Evolutionary conservation across 257 asterid species (phyloP).

Genomic region (Solanum medicagineum): DNA sequence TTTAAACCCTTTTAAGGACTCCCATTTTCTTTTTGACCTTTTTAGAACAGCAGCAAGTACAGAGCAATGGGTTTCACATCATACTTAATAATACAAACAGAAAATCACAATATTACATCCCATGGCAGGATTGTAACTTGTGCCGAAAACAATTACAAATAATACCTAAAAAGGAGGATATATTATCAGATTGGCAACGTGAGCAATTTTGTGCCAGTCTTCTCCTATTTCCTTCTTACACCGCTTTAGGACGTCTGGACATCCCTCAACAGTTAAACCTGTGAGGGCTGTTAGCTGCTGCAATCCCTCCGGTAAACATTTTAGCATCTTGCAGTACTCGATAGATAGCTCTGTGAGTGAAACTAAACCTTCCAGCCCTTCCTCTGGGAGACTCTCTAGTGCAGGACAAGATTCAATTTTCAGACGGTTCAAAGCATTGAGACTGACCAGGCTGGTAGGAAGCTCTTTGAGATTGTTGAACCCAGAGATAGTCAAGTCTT

Average conservation of each 20-base stretch:
- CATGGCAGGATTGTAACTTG: no score
- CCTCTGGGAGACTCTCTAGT: neutral
- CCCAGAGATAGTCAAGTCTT: neutral
- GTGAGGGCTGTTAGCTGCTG: neutral
- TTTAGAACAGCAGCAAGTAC: no score
- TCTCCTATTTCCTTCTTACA: no score
- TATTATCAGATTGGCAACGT: no score
- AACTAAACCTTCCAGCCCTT: neutral
- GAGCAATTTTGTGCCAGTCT: no score
- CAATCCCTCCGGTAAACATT: neutral
- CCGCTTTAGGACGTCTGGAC: neutral
- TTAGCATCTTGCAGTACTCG: neutral
- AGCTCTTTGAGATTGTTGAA: neutral
- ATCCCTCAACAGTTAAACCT: neutral
- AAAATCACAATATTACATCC: no score
- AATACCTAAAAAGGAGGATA: no score
- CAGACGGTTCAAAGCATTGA: neutral
- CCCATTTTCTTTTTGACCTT: no score
- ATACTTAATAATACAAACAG: no score
- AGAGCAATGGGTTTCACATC: no score
- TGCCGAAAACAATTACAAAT: no score
- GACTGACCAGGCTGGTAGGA: neutral
- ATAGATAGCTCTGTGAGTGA: neutral
- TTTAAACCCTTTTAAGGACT: no score
- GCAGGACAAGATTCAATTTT: accelerated